Percentiles rank a stretch among this genome's conserved stretches.
Conservation (phyloP, 1,284 basidiomycete genomes). For the Sporisorium reilianum region DNA sequence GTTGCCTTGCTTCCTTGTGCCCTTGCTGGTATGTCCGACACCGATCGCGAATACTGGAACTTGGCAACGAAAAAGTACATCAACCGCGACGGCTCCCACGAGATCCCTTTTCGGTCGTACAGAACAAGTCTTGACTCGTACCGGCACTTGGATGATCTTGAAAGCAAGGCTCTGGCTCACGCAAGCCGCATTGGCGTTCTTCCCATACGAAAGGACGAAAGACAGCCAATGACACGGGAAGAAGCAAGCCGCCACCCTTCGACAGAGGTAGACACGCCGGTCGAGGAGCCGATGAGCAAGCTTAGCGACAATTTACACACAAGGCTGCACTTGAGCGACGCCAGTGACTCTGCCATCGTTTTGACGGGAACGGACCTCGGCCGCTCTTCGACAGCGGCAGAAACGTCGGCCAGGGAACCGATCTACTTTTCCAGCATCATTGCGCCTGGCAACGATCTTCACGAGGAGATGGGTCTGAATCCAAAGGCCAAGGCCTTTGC, state of each 20-base stretch:
- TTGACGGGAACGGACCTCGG: too few relatives aligned
- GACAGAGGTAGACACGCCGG: neutral
- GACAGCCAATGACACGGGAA: too few relatives aligned
- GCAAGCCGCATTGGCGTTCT: constrained; percentile 1
- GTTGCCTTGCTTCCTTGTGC: neutral
- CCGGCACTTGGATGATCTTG: neutral
- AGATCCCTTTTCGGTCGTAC: neutral
- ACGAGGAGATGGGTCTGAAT: neutral
- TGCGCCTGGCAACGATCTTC: neutral
- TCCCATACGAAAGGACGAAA: neutral
- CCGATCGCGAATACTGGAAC: constrained; percentile 10
- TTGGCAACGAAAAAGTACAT: constrained; percentile 10
- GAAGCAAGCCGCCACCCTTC: neutral
- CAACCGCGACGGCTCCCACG: neutral
- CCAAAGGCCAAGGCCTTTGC: neutral
- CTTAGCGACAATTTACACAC: too few relatives aligned
- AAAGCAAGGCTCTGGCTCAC: constrained; percentile 1
- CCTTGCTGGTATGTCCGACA: neutral
- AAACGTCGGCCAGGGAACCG: neutral
- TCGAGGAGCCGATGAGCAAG: too few relatives aligned
- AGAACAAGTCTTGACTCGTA: constrained; percentile 12
- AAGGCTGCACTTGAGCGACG: too few relatives aligned
- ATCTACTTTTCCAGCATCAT: constrained; percentile 24
- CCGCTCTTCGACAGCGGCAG: neutral
- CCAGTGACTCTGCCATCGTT: too few relatives aligned